Percentiles rank a stretch among this genome's conserved stretches.
These are phyloP conservation scores for Sporothrix luriei DNA, from an alignment of 2,329 filamentous ascomycete genomes.

Conservation along the genomic window DNA sequence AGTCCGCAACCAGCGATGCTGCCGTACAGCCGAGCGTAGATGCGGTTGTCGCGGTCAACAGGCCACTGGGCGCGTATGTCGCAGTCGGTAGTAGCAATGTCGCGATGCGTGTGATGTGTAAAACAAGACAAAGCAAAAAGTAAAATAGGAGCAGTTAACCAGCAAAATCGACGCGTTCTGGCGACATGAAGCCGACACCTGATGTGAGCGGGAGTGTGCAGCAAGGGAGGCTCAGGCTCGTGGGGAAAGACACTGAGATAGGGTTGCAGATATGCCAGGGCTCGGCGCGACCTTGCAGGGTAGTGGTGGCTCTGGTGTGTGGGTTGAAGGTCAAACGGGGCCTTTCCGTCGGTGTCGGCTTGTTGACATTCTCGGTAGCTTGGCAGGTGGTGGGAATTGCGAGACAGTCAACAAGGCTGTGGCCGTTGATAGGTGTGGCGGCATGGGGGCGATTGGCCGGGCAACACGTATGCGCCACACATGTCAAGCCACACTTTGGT, in stretches of 20 bases:
- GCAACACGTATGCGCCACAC: constrained; percentile 14
- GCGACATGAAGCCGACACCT: neutral
- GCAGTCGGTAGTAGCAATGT: neutral
- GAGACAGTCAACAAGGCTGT: constrained; percentile 23
- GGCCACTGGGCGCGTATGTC: neutral
- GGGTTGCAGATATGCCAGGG: constrained; percentile 21
- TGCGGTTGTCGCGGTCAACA: neutral
- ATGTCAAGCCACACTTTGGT: constrained; percentile 5
- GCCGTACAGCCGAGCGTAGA: constrained; percentile 6
- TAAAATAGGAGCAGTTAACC: neutral
- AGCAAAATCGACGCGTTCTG: constrained; percentile 19
- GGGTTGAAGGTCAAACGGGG: neutral
- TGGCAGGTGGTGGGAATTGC: neutral
- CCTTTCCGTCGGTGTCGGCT: constrained; percentile 11
- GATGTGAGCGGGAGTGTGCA: constrained; percentile 17
- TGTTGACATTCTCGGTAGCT: constrained; percentile 20
- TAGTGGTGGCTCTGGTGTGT: neutral
- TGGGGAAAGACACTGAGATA: constrained; percentile 6
- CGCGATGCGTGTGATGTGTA: neutral
- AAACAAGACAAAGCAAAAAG: neutral
- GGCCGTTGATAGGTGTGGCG: constrained; percentile 3
- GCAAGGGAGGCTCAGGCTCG: constrained; percentile 1
- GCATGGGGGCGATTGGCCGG: neutral
- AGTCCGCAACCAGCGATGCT: constrained; percentile 10
- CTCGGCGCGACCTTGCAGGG: constrained; percentile 14